Percentiles rank a stretch among this genome's conserved stretches.
Evolutionary conservation across 2,329 filamentous ascomycete species (phyloP).

Genomic region (Cylindrodendrum hubeiense): DNA sequence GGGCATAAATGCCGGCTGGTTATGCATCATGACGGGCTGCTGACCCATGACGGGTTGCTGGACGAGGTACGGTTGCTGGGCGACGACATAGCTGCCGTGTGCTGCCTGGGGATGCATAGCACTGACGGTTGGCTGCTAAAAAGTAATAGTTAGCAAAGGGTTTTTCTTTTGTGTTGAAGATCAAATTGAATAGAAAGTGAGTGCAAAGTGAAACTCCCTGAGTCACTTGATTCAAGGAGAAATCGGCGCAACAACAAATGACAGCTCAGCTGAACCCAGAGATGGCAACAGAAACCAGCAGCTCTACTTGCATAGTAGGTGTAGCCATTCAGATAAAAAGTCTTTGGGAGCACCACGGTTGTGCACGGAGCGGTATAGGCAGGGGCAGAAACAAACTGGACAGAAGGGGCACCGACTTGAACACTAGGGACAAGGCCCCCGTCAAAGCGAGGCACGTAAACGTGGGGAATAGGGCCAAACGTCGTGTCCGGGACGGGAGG

Average conservation of each 20-base stretch:
- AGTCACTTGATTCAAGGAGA: slow-evolving; percentile 12
- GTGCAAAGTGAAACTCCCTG: not conserved
- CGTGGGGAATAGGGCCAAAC: slow-evolving; percentile 66
- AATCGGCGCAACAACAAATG: not conserved
- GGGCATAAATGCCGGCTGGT: slow-evolving; percentile 43
- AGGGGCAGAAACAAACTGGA: slow-evolving; percentile 44
- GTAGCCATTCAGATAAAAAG: slow-evolving; percentile 47
- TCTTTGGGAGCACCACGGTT: slow-evolving; percentile 49
- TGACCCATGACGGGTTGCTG: slow-evolving; percentile 48
- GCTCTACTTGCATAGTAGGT: slow-evolving; percentile 56
- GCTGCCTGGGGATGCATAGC: slow-evolving; percentile 43
- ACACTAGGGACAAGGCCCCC: slow-evolving; percentile 44
- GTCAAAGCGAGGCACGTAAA: slow-evolving; percentile 68
- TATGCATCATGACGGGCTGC: slow-evolving; percentile 49
- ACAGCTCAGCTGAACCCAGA: not conserved
- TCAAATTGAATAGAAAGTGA: not conserved
- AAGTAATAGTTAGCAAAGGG: slow-evolving; percentile 29
- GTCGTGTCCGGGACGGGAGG: slow-evolving; percentile 70
- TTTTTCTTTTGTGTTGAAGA: no score
- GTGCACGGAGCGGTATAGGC: slow-evolving; percentile 40
- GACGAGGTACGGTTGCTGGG: slow-evolving; percentile 49
- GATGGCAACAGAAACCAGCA: slow-evolving; percentile 16
- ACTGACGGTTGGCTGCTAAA: slow-evolving; percentile 49
- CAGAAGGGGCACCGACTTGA: slow-evolving; percentile 50
- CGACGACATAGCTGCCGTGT: slow-evolving; percentile 46